A percentile compares a stretch with the other conserved stretches of the same genome.
Evolutionary conservation across 345 rosid genomes (phyloP).

Genomic region (Syzygium oleosum): DNA sequence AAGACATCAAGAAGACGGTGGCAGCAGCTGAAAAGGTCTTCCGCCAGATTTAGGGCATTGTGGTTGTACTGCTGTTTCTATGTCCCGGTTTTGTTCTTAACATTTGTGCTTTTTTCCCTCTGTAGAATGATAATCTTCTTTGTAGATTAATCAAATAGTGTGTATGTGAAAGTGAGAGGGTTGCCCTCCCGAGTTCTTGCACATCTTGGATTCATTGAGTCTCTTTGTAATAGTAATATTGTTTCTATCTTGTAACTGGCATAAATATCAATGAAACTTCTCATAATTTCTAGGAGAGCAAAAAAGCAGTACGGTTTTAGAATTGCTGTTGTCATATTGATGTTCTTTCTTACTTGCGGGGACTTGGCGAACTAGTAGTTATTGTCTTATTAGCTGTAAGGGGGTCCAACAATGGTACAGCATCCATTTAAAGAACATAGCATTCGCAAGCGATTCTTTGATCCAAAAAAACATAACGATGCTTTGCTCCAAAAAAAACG

Average conservation of each 20-base stretch:
- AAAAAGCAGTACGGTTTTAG: not conserved
- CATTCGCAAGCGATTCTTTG: not conserved
- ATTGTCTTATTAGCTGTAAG: not conserved
- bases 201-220: not conserved
- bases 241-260: not conserved
- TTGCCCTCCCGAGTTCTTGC: not conserved
- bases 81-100: not conserved
- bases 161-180: not conserved
- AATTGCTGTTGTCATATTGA: not conserved
- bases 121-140: not conserved
- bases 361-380: not conserved
- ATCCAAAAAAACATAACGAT: not conserved
- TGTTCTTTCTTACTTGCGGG: not conserved
- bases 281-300: not conserved
- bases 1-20: slow-evolving; percentile 68
- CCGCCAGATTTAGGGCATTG: slow-evolving; percentile 35
- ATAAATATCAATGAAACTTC: not conserved
- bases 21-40: slow-evolving; percentile 78
- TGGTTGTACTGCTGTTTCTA: not conserved
- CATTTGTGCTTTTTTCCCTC: not conserved
- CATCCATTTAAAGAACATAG: not conserved
- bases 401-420: not conserved
- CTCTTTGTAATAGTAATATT: not conserved
- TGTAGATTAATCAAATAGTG: not conserved
- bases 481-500: not conserved